These are phyloP conservation scores for Wickerhamiella sorbophila DNA, from an alignment of 805 yeast genomes.

Conservation along the genomic window DNA sequence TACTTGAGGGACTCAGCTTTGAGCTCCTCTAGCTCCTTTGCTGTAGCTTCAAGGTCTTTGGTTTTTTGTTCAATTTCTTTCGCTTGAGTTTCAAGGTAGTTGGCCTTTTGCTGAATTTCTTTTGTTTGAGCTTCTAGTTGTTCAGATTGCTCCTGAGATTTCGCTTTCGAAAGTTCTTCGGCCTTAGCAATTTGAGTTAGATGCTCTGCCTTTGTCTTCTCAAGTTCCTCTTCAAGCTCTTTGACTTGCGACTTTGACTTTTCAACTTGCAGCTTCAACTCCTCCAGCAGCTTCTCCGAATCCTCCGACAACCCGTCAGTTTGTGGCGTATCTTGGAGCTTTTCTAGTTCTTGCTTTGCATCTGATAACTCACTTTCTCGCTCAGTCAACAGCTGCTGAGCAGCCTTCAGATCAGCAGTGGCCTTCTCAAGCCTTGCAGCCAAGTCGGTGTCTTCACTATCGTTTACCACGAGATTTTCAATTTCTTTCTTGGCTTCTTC, in stretches of 20 bases:
- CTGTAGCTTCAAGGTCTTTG: conserved; percentile 8
- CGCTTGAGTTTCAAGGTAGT: neutral
- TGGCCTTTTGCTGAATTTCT: neutral
- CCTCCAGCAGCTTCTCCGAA: too few relatives aligned
- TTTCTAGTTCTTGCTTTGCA: too few relatives aligned
- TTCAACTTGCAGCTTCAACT: neutral
- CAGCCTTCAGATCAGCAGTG: neutral
- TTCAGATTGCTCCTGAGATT: neutral
- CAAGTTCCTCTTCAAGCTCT: neutral
- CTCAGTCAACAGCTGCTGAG: neutral
- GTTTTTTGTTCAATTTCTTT: conserved; percentile 1
- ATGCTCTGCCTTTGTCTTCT: conserved; percentile 3
- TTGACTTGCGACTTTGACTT: too few relatives aligned
- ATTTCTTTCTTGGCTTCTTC: conserved; percentile 6
- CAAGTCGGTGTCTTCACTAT: neutral
- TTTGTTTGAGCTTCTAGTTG: conserved; percentile 9
- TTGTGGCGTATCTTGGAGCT: too few relatives aligned
- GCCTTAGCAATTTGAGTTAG: too few relatives aligned
- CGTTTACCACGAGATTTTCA: conserved; percentile 4
- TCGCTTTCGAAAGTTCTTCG: neutral
- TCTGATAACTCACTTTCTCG: neutral
- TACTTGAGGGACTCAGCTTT: conserved; percentile 9
- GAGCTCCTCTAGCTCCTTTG: conserved; percentile 5
- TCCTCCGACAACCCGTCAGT: too few relatives aligned
- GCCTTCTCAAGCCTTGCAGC: neutral